Evolutionary conservation across 2,329 filamentous ascomycete genomes (phyloP).

Genomic region (Clonostachys rhizophaga): DNA sequence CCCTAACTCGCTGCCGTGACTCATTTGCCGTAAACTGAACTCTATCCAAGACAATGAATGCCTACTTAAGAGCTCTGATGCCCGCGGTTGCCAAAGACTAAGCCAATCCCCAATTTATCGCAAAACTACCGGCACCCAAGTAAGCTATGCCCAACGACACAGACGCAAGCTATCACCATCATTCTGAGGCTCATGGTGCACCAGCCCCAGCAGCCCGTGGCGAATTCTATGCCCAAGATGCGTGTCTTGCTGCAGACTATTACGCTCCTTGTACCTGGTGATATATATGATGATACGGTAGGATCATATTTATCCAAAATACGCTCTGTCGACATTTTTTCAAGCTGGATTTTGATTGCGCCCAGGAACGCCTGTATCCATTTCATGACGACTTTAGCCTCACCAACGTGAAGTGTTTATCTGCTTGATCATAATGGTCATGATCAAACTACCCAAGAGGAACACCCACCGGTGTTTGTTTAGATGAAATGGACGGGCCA

Average conservation of each 20-base stretch:
- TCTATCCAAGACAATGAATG: too few relatives aligned
- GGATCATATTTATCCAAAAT: conserved; percentile 3
- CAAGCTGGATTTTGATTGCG: conserved; percentile 4
- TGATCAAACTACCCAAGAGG: conserved; percentile 4
- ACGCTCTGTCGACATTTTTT: conserved; percentile 5
- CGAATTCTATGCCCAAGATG: neutral
- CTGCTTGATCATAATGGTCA: conserved; percentile 8
- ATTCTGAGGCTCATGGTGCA: too few relatives aligned
- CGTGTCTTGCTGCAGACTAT: conserved; percentile 6
- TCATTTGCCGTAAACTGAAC: too few relatives aligned
- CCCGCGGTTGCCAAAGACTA: too few relatives aligned
- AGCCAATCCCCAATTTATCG: too few relatives aligned
- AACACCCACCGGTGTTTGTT: conserved; percentile 3
- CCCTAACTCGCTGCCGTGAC: too few relatives aligned
- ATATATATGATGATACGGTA: conserved; percentile 2
- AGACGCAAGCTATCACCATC: too few relatives aligned
- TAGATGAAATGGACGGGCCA: conserved; percentile 10
- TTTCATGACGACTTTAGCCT: conserved; percentile 6
- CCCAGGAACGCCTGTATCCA: conserved; percentile 3
- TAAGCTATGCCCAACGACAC: too few relatives aligned
- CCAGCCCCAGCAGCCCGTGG: neutral
- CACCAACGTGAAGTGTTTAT: conserved; percentile 6
- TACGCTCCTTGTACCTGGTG: conserved; percentile 7
- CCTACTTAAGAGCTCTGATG: too few relatives aligned
- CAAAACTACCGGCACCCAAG: too few relatives aligned